Percentiles rank a stretch among this genome's conserved stretches.
These are phyloP conservation scores for Quercus variabilis DNA, from an alignment of 306 rosid species.

Conservation along the genomic window DNA sequence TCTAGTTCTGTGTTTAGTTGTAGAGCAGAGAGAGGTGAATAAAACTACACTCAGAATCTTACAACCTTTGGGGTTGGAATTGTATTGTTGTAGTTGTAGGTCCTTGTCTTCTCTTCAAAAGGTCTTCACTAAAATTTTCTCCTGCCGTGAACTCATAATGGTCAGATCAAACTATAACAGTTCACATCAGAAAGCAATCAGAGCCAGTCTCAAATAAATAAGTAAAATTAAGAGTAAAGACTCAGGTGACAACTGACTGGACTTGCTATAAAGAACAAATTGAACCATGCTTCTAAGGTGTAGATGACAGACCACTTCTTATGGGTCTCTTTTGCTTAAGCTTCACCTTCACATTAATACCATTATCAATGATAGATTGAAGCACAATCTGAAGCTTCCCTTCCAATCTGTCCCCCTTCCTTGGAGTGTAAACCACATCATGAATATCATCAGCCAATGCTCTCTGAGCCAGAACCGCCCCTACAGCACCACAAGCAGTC, in stretches of 20 bases:
- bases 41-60: neutral
- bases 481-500: conserved; percentile 81
- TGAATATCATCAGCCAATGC: conserved; percentile 88
- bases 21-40: neutral
- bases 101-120: too few species aligned
- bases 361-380: conserved; percentile 48
- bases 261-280: neutral
- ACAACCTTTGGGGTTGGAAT: too few species aligned
- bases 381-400: conserved; percentile 66
- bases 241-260: neutral
- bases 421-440: conserved; percentile 68
- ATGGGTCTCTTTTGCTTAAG: conserved; percentile 56
- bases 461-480: conserved; percentile 76
- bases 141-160: too few species aligned
- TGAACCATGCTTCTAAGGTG: neutral
- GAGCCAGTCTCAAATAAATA: neutral
- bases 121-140: too few species aligned
- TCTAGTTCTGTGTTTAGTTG: too few species aligned
- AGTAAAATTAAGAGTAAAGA: neutral
- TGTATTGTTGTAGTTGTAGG: too few species aligned
- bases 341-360: conserved; percentile 63
- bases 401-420: conserved; percentile 73
- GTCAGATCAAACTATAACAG: too few species aligned
- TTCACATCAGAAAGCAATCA: neutral
- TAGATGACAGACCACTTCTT: conserved; percentile 28